phyloP scores from a whole-genome alignment of 176 grass and related monocot genomes.

The Triticum monococcum region DNA sequence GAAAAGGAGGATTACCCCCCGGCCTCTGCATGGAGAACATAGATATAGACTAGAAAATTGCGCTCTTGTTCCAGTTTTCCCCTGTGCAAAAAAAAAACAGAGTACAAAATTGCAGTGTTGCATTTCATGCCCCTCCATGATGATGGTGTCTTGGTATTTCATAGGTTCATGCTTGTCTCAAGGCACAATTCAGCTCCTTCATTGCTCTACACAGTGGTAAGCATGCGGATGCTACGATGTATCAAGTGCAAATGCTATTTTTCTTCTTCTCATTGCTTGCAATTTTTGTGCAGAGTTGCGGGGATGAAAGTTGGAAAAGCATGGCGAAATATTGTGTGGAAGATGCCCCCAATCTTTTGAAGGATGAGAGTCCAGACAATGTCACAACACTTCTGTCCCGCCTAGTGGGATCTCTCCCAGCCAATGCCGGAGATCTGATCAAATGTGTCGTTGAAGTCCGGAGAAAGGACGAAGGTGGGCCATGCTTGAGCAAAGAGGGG shows the following conservation, averaged over 20 bases:
- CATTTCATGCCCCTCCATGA: neutral
- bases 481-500: conserved; percentile 63
- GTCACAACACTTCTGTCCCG: conserved; percentile 45
- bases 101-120: neutral
- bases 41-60: neutral
- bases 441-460: conserved; percentile 85
- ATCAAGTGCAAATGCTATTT: neutral
- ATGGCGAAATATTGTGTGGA: conserved; percentile 57
- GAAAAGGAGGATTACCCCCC: no score
- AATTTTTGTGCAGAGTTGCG: conserved; percentile 58
- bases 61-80: neutral
- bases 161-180: conserved; percentile 89
- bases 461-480: conserved; percentile 67
- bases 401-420: conserved; percentile 57
- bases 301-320: conserved; percentile 65
- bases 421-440: conserved; percentile 71
- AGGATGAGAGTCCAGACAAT: conserved; percentile 43
- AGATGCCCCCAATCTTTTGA: conserved; percentile 67
- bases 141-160: conserved; percentile 10
- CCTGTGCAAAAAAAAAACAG: neutral
- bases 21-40: neutral
- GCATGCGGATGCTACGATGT: neutral
- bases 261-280: neutral
- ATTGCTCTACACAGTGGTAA: conserved; percentile 85
- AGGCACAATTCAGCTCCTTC: conserved; percentile 49